Evolutionary conservation across 306 rosid genomes (phyloP).

Genomic region (barrel medic (Medicago truncatula)): MtrunA17r5.0-ANR NC_053045.1:63563501-63564000

Average conservation of each 20-base stretch:
- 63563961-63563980: not conserved
- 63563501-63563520: not conserved
- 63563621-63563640: not conserved
- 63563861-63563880: not conserved
- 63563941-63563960: not conserved
- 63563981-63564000: slow-evolving; percentile 16
- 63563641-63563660: not conserved
- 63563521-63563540: not conserved
- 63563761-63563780: not conserved
- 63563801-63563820: not conserved
- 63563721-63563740: not conserved
- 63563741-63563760: slow-evolving; percentile 5
- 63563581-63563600: slow-evolving; percentile 6
- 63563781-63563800: not conserved
- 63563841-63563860: slow-evolving; percentile 6
- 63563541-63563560: not conserved
- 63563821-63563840: not conserved
- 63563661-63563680: not conserved
- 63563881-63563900: slow-evolving; percentile 3
- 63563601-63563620: not conserved
- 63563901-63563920: not conserved
- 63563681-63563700: not conserved
- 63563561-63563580: not conserved
- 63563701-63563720: slow-evolving; percentile 9
- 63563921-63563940: not conserved